Conservation (phyloP, 495 filamentous ascomycete species). For the Ascobolus immersus region DNA sequence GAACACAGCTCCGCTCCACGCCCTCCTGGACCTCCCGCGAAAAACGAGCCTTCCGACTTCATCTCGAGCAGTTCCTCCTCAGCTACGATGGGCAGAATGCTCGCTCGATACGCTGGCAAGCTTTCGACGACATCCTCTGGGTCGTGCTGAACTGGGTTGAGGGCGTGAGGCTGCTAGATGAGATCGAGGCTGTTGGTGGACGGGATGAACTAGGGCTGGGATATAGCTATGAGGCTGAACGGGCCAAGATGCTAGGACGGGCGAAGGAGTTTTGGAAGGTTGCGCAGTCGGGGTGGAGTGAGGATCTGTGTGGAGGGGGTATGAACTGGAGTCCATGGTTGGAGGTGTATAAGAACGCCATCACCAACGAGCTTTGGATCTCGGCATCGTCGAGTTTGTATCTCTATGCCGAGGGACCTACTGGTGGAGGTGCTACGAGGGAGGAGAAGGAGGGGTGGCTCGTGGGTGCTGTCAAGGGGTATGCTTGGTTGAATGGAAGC, state of each 20-base stretch:
- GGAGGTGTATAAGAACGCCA: constrained; percentile 81
- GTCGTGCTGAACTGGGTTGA: constrained; percentile 73
- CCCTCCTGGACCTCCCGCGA: constrained; percentile 13
- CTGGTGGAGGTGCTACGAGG: no score
- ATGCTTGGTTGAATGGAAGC: constrained; percentile 49
- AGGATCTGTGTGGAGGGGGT: constrained; percentile 54
- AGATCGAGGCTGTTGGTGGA: no score
- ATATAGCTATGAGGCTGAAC: no score
- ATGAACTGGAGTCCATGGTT: constrained; percentile 81
- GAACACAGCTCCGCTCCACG: constrained; percentile 29
- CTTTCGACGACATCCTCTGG: constrained; percentile 94
- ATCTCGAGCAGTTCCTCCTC: constrained; percentile 45
- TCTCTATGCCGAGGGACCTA: constrained; percentile 46
- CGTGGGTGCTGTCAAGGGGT: constrained; percentile 44
- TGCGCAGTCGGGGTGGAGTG: constrained; percentile 58
- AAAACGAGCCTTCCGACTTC: no score
- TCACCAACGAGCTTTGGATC: constrained; percentile 84
- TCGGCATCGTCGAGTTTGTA: constrained; percentile 74
- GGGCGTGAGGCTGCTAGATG: no score
- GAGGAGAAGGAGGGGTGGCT: constrained; percentile 42
- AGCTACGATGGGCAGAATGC: constrained; percentile 77
- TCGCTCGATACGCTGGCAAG: constrained; percentile 48
- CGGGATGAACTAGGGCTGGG: no score
- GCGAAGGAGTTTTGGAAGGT: constrained; percentile 77
- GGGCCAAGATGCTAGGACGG: no score